Conservation (phyloP, 139 green algal genomes). For the Coccomyxa sp. region DNA sequence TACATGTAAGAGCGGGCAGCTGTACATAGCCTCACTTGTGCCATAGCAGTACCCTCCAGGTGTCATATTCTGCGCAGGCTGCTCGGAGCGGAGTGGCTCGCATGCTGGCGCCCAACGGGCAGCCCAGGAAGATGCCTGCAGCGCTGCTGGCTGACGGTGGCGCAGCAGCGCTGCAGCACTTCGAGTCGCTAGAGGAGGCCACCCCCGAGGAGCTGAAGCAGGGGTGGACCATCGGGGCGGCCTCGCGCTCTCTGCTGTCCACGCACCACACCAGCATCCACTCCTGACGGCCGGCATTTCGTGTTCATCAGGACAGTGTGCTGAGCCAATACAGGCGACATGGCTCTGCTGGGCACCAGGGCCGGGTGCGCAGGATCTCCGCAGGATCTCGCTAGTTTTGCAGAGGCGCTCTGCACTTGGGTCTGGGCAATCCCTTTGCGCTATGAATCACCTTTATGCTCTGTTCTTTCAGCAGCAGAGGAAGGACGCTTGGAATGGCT, state of each 20-base stretch:
- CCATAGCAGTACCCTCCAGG: background rate
- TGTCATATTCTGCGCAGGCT: background rate
- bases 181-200: background rate
- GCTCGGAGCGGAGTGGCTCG: slow-evolving; percentile 38
- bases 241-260: background rate
- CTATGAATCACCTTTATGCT: too few species aligned
- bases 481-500: too few species aligned
- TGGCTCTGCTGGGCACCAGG: background rate
- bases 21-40: background rate
- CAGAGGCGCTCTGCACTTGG: too few species aligned
- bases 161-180: background rate
- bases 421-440: too few species aligned
- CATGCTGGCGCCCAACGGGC: slow-evolving; percentile 77
- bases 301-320: background rate
- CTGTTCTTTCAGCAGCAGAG: too few species aligned
- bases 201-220: background rate
- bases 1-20: background rate
- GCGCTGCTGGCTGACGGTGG: slow-evolving; percentile 6
- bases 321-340: background rate
- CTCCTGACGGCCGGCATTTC: background rate
- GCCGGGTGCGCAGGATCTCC: background rate
- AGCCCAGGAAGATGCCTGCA: slow-evolving; percentile 78
- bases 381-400: too few species aligned
- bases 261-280: background rate
- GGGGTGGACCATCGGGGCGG: background rate